Conservation (phyloP, 352 stramenopile species). For the Phytophthora cactorum region DNA sequence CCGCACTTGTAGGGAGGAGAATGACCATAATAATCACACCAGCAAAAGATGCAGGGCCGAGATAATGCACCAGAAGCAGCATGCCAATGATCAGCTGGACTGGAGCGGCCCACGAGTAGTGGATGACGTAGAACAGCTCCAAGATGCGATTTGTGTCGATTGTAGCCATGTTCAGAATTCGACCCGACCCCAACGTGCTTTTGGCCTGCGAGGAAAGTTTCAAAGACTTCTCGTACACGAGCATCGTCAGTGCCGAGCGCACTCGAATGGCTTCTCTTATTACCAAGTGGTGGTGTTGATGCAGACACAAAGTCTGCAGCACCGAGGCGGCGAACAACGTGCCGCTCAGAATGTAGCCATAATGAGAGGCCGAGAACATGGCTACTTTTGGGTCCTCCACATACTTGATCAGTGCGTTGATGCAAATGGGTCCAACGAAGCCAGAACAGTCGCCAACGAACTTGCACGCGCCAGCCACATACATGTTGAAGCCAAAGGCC, state of each 20-base stretch:
- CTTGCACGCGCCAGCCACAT: slow-evolving; percentile 91
- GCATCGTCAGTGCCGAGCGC: slow-evolving; percentile 67
- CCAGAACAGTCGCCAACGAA: slow-evolving; percentile 90
- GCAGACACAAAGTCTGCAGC: slow-evolving; percentile 64
- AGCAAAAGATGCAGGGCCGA: slow-evolving; percentile 58
- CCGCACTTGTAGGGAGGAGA: slow-evolving; percentile 47
- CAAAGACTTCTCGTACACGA: slow-evolving; percentile 70
- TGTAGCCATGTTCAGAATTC: slow-evolving; percentile 95
- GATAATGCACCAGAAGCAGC: slow-evolving; percentile 55
- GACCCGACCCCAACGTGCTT: slow-evolving; percentile 61
- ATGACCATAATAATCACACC: slow-evolving; percentile 67
- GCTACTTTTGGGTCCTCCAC: slow-evolving; percentile 57
- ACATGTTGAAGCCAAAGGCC: slow-evolving; percentile 92
- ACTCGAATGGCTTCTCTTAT: slow-evolving; percentile 72
- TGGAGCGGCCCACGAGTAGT: slow-evolving; percentile 70
- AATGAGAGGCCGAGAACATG: slow-evolving; percentile 51
- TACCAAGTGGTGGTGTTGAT: slow-evolving; percentile 71
- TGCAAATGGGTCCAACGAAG: slow-evolving; percentile 83
- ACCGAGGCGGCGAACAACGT: slow-evolving; percentile 52
- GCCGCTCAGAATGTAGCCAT: slow-evolving; percentile 62
- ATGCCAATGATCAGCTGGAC: slow-evolving; percentile 65
- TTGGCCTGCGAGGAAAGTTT: slow-evolving; percentile 65
- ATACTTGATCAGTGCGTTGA: slow-evolving; percentile 65
- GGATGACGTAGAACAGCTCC: slow-evolving; percentile 73
- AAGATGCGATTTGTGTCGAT: slow-evolving; percentile 93